Evolutionary conservation across 768 basidiomycete genomes (phyloP).

Genomic region (Amanita inopinata): DNA sequence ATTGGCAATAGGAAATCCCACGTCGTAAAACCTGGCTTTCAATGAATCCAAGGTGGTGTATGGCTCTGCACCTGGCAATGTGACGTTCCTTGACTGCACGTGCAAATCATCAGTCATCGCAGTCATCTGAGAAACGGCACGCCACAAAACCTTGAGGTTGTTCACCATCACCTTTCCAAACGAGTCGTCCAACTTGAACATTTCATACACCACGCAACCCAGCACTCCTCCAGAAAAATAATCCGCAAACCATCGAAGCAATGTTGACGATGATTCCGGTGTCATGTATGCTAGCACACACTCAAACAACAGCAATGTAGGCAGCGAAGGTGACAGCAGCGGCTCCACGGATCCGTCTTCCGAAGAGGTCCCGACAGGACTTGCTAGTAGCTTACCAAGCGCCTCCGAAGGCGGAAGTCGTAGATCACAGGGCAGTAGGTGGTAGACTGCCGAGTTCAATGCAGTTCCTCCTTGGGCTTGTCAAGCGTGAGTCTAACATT

Average conservation of each 20-base stretch:
- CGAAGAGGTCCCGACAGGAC: constrained; percentile 11
- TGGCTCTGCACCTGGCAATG: constrained; percentile 62
- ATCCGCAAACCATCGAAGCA: constrained; percentile 69
- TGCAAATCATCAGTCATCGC: constrained; percentile 19
- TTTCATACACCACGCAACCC: constrained; percentile 77
- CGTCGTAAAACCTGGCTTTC: constrained; percentile 44
- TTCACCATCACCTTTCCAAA: constrained; percentile 92
- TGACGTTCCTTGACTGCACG: constrained; percentile 49
- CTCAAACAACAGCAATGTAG: constrained; percentile 85
- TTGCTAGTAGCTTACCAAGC: constrained; percentile 30
- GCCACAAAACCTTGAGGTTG: constrained; percentile 59
- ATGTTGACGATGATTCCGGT: constrained; percentile 41
- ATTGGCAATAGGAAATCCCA: constrained; percentile 43
- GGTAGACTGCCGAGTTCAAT: constrained; percentile 47
- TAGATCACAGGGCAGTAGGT: constrained; percentile 73
- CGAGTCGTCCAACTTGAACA: constrained; percentile 79
- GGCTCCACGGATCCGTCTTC: constrained; percentile 17
- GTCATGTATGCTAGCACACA: constrained; percentile 89
- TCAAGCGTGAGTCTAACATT: background rate
- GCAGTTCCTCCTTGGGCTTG: constrained; percentile 55
- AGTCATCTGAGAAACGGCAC: background rate
- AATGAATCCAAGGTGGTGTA: constrained; percentile 51
- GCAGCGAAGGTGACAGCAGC: constrained; percentile 46
- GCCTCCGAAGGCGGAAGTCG: constrained; percentile 43
- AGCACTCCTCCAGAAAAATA: constrained; percentile 32